phyloP scores from a whole-genome alignment of 2,329 filamentous ascomycete species.

The Leptosphaerulina australis region DNA sequence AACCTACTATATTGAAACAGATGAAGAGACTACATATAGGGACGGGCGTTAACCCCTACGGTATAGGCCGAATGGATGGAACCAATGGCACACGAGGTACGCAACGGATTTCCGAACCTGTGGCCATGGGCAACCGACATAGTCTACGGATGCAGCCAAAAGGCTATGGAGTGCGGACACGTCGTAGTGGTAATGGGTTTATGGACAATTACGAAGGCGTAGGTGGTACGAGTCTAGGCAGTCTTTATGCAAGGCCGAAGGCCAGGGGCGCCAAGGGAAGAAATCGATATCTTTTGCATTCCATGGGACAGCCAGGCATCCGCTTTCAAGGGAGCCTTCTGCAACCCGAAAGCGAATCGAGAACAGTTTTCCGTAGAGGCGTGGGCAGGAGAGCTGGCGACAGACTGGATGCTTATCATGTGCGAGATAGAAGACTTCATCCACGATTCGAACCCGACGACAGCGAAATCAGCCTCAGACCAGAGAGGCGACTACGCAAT shows the following conservation, averaged over 20 bases:
- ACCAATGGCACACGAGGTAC: not conserved
- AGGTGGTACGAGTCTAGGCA: not conserved
- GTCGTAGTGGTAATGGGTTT: not conserved
- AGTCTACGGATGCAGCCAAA: slow-evolving; percentile 15
- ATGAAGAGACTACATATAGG: not conserved
- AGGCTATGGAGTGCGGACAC: slow-evolving; percentile 2
- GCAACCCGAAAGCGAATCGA: not conserved
- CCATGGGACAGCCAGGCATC: not conserved
- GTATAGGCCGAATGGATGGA: not conserved
- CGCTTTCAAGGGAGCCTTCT: not conserved
- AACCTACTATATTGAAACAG: not conserved
- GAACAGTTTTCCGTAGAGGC: not conserved
- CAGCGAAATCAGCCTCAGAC: not conserved
- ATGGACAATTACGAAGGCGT: not conserved
- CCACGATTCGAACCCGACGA: not conserved
- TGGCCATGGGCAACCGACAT: not conserved
- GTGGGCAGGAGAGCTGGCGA: not conserved
- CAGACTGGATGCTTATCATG: too few species aligned
- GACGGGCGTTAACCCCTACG: slow-evolving; percentile 1
- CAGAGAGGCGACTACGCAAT: not conserved
- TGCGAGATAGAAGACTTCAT: not conserved
- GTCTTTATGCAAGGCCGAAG: slow-evolving; percentile 3
- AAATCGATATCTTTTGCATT: not conserved
- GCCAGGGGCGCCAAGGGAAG: slow-evolving; percentile 9
- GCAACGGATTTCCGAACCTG: slow-evolving; percentile 8